phyloP scores from a whole-genome alignment of 805 yeast species.

The Candida maesae region DNA sequence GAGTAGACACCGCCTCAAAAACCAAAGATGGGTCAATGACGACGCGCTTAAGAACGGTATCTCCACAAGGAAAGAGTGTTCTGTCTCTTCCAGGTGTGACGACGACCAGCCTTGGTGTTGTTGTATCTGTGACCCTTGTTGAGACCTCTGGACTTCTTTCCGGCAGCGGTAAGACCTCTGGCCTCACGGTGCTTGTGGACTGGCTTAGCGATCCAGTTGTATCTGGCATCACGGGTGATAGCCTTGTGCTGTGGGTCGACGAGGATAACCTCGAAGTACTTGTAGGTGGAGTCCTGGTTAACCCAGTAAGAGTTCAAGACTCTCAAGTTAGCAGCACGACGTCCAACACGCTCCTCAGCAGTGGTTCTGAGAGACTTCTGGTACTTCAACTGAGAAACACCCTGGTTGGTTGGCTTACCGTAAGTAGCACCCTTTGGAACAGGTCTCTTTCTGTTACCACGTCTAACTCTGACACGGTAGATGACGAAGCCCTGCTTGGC shows the following conservation, averaged over 20 bases:
- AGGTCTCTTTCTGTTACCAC: conserved; percentile 99
- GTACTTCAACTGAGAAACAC: conserved; percentile 98
- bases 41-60: conserved; percentile 58
- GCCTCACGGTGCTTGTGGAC: conserved; percentile 99
- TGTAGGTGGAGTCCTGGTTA: conserved; percentile 99
- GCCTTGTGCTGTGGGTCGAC: conserved; percentile 98
- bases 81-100: conserved; percentile 99
- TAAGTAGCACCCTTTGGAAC: conserved; percentile 99
- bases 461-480: conserved; percentile 98
- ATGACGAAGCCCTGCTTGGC: conserved; percentile 99
- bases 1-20: neutral
- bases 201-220: conserved; percentile 99
- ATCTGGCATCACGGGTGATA: conserved; percentile 96
- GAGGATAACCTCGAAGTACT: conserved; percentile 96
- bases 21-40: conserved; percentile 1
- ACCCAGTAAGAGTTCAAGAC: conserved; percentile 99
- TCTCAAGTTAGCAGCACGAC: conserved; percentile 98
- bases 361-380: conserved; percentile 97
- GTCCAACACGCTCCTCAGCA: conserved; percentile 99
- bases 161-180: conserved; percentile 97
- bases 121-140: conserved; percentile 99
- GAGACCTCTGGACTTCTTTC: conserved; percentile 99
- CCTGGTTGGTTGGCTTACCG: conserved; percentile 99
- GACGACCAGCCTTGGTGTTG: conserved; percentile 98
- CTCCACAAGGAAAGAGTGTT: conserved; percentile 99